Percentiles rank a stretch among this genome's conserved stretches.
Conservation (phyloP, 73 alveolate genomes). For the Blepharisma japonicum region DNA sequence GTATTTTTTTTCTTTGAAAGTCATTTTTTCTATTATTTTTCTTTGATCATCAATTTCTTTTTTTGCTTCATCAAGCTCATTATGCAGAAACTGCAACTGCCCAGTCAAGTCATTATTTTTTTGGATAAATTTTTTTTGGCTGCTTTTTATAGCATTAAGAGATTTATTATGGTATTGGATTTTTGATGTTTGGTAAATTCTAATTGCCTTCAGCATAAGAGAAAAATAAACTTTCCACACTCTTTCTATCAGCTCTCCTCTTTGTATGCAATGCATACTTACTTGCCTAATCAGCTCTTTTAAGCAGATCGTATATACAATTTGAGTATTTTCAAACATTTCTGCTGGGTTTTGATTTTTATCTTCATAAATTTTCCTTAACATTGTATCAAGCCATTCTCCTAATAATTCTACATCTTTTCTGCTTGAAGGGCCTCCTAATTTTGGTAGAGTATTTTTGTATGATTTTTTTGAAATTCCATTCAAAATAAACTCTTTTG, state of each 20-base stretch:
- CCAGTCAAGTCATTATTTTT: not conserved
- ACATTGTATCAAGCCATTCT: conserved; percentile 30
- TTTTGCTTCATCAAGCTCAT: not conserved
- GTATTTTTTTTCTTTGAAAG: conserved; percentile 8
- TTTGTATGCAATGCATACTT: conserved; percentile 32
- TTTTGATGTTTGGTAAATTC: not conserved
- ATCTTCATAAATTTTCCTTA: not conserved
- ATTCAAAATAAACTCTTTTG: not conserved
- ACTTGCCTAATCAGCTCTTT: conserved; percentile 43
- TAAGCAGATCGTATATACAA: conserved; percentile 43
- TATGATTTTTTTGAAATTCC: not conserved
- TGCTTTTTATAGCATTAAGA: not conserved
- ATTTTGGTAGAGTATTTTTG: not conserved
- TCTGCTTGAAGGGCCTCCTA: conserved; percentile 26
- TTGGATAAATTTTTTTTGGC: not conserved
- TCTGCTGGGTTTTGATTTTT: not conserved
- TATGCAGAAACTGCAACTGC: not conserved
- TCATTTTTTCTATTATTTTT: conserved; percentile 7
- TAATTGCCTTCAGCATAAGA: conserved; percentile 15
- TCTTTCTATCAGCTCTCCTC: conserved; percentile 43
- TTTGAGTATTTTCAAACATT: conserved; percentile 23
- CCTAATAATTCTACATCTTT: conserved; percentile 11
- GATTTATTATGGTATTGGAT: not conserved
- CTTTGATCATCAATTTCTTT: not conserved
- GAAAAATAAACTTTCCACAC: conserved; percentile 41